Base-by-base conservation (phyloP, 805 yeast species). In the Ogataea methylovora region DNA sequence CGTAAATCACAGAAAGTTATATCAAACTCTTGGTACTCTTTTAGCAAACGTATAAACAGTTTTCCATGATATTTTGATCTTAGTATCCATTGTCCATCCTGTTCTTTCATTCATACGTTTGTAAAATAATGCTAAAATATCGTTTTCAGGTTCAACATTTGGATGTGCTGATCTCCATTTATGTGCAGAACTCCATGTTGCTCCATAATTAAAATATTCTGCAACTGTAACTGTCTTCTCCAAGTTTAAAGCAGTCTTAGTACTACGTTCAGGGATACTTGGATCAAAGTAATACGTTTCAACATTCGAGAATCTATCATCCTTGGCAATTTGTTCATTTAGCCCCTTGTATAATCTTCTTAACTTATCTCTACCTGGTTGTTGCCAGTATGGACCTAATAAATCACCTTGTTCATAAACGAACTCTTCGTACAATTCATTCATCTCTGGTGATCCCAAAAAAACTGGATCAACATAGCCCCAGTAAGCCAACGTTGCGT, bases 361-460 rank as follows among this genome's bases (percentile, higher is more conserved):
- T 24, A 88, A 54, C 10, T 70, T 59, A 5, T 48, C 34, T 32
- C 95, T 63, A 0, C 96, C 97, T 0, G 94, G 92, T 45, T 80
- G 82, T 46, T 84, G 83, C 97, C 97, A 88, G 51, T 74, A 75
- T 0, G 78, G 76, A 0, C 88, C 88, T 27, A 81, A 52, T 28
- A 48, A 59, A 32, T 58, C 61, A 18, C 62, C 65, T 12, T 16
- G 14, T 30, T 22, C 26, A 42, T 73, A 72, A 6, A 58, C 63
- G 32, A 63, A 54, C 28, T 63, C 56, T 29, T 55, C 48, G 31
- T 74, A 67, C 5, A 80, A 51, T 27, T 66, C 63, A 41, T 81
- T 78, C 1, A 83, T 79, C 29, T 58, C 58, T 1, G 77, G 75
- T 41, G 54, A 60, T 13, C 14, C 37, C 12, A 26, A 21, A 52